Evolutionary conservation across 805 yeast species (phyloP).

Genomic region (Cyberlindnera mrakii): DNA sequence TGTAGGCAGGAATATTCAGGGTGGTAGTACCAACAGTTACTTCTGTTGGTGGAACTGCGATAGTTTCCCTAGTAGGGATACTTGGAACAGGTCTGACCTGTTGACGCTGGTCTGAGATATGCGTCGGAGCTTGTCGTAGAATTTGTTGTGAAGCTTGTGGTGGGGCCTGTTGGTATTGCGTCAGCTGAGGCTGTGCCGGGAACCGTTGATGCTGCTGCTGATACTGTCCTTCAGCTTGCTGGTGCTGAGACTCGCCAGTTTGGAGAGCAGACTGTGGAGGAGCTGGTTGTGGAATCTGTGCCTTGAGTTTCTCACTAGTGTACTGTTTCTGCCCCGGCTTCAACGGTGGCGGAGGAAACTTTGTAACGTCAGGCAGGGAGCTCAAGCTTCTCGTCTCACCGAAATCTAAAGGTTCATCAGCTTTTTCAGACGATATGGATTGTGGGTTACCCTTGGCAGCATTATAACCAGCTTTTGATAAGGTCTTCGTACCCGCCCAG

Average conservation of each 20-base stretch:
- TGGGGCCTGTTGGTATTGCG: background rate
- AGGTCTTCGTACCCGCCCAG: constrained; percentile 33
- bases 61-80: constrained; percentile 3
- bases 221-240: constrained; percentile 5
- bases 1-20: constrained; percentile 11
- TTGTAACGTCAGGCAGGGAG: constrained; percentile 12
- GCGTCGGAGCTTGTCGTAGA: constrained; percentile 9
- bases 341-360: constrained; percentile 34
- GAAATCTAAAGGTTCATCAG: constrained; percentile 5
- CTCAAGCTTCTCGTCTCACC: constrained; percentile 9
- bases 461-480: constrained; percentile 34
- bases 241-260: constrained; percentile 1
- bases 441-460: constrained; percentile 29
- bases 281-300: background rate
- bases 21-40: constrained; percentile 8
- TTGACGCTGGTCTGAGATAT: constrained; percentile 1
- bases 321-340: constrained; percentile 32
- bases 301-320: constrained; percentile 15
- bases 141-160: constrained; percentile 2
- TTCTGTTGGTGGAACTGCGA: constrained; percentile 10
- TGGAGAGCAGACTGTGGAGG: background rate
- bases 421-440: background rate
- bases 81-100: background rate
- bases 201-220: background rate
- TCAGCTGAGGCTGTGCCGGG: constrained; percentile 1